Base-by-base conservation (phyloP, 495 filamentous ascomycete genomes). In the Aspergillus conjunctus region DNA sequence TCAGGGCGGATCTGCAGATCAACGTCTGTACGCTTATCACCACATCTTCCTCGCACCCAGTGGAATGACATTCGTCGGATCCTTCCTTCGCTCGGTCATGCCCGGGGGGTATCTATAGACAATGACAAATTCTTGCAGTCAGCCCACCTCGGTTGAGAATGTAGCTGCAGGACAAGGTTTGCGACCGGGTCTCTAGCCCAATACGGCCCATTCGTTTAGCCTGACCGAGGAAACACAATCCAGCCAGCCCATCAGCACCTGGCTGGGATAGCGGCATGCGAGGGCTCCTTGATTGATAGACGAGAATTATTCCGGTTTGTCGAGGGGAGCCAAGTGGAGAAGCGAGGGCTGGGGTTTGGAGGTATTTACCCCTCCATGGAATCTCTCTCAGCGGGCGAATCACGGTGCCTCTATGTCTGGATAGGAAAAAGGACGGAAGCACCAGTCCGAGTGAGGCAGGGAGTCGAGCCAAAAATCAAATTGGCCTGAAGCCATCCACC, bases 51-150 rank as follows among this genome's bases (percentile, higher is more conserved):
- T 12, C 14, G 15, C 15, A 46, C 43, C 12, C 15, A 9, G 43
- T 11, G n/a, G 10, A 18, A 22, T n/a, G 17, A 20, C n/a, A 48
- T 48, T 48, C 11, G n/a, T 20, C 9, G 4, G 14, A 15, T 43
- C 39, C 39, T 41, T 43, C 39, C 37, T 41, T 11, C 4, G 44
- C 10, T 10, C 51, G 26, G 30, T 17, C 26, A 32, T 34, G 51
- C 10, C 26, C 51, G 33, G 51, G n/a, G 20, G 37, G 2, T 26
- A 22, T 22, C 17, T 33, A 11, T 48, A 17, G 44, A 21, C 18
- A 46, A 58, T 58, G 45, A 51, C 56, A 58, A 58, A 58, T 58
- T 26, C 1, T 58, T 41, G 44, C 44, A 48, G 44, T 41, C 7
- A 41, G 54, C 39, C 45, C 32, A 20, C 21, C 31, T 33, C 20